These are phyloP conservation scores for Diaporthe vexans DNA, from an alignment of 2,329 filamentous ascomycete genomes.

Conservation along the genomic window DNA sequence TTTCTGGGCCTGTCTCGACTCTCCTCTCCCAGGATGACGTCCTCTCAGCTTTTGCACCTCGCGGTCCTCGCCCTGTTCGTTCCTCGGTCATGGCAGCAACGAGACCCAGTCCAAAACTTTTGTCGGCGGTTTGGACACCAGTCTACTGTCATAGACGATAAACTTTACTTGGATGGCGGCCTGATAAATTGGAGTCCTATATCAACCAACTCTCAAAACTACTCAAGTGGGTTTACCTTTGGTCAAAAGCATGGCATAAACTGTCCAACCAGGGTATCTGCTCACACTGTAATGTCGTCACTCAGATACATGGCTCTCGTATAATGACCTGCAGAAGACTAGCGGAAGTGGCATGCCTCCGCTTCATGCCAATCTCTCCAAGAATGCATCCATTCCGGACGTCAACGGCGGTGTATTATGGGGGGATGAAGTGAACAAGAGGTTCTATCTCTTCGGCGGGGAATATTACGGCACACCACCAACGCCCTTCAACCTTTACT, in stretches of 20 bases:
- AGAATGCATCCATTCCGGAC: slow-evolving; percentile 68
- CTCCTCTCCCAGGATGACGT: slow-evolving; percentile 24
- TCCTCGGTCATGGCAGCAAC: slow-evolving; percentile 50
- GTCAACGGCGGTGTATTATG: slow-evolving; percentile 65
- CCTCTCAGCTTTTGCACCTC: slow-evolving; percentile 10
- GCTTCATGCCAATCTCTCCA: slow-evolving; percentile 69
- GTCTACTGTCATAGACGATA: slow-evolving; percentile 70
- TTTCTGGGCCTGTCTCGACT: slow-evolving; percentile 27
- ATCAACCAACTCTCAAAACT: slow-evolving; percentile 62
- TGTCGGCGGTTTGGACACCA: slow-evolving; percentile 71
- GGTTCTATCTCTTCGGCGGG: slow-evolving; percentile 74
- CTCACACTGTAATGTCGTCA: not conserved
- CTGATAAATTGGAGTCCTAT: slow-evolving; percentile 68
- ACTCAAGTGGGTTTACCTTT: slow-evolving; percentile 63
- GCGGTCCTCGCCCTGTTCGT: slow-evolving; percentile 28
- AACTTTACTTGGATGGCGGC: slow-evolving; percentile 74
- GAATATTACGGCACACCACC: slow-evolving; percentile 62
- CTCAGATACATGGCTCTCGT: slow-evolving; percentile 67
- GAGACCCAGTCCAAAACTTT: slow-evolving; percentile 68
- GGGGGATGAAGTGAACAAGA: slow-evolving; percentile 73
- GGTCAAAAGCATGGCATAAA: not conserved
- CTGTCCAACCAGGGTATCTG: not conserved
- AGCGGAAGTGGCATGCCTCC: slow-evolving; percentile 62
- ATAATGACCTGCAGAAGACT: slow-evolving; percentile 67
- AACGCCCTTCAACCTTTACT: slow-evolving; percentile 64